phyloP scores from a whole-genome alignment of 179 eudicot genomes.

The Sideroxylon spinosum region DNA sequence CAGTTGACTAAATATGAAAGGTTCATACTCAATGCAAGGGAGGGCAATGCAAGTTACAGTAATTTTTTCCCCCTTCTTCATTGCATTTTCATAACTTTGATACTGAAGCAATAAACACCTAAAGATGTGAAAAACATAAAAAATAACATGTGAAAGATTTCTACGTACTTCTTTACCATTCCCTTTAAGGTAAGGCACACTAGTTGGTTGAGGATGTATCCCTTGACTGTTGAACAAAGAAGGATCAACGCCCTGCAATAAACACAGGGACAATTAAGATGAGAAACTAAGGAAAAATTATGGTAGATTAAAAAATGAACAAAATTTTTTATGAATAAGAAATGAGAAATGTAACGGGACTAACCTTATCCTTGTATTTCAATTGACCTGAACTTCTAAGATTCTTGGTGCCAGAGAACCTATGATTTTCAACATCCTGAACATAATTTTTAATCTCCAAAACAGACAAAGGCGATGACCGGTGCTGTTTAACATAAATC shows the following conservation, averaged over 20 bases:
- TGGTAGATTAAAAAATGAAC: neutral
- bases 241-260: slow-evolving; percentile 63
- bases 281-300: neutral
- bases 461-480: slow-evolving; percentile 61
- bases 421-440: slow-evolving; percentile 78
- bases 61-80: neutral
- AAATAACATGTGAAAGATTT: slow-evolving; percentile 17
- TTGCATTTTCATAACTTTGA: neutral
- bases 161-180: slow-evolving; percentile 78
- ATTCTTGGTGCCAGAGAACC: slow-evolving; percentile 55
- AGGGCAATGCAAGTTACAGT: neutral
- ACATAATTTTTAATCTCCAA: slow-evolving; percentile 71
- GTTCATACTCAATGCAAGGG: neutral
- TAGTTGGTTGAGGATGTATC: slow-evolving; percentile 77
- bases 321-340: neutral
- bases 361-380: slow-evolving; percentile 71
- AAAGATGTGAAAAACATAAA: neutral
- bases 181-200: slow-evolving; percentile 44
- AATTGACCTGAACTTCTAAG: slow-evolving; percentile 74
- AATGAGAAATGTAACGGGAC: slow-evolving; percentile 32
- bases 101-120: neutral
- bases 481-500: slow-evolving; percentile 77
- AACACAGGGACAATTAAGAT: neutral
- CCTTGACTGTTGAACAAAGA: slow-evolving; percentile 84
- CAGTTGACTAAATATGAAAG: neutral